Evolutionary conservation across 176 grass and related monocot genomes (phyloP).

Genomic region (Cymbopogon citratus): DNA sequence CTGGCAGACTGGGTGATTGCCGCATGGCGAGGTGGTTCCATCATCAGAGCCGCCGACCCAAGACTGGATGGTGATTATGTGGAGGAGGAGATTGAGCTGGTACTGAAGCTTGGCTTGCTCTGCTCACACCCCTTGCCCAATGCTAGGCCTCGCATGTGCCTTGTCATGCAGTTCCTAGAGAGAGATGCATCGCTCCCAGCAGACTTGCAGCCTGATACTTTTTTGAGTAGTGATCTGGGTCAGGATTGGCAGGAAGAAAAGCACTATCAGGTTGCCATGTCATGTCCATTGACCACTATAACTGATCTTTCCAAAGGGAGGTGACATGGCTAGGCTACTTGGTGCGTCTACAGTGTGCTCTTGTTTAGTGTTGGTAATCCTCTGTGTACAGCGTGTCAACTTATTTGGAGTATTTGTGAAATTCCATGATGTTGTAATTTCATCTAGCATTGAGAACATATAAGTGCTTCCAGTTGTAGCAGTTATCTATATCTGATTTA

Average conservation of each 20-base stretch:
- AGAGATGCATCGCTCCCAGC: not conserved
- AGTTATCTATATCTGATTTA: no score
- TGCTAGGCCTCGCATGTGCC: not conserved
- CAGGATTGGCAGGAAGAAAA: not conserved
- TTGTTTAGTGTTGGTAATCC: not conserved
- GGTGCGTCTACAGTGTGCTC: not conserved
- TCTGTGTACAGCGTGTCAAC: not conserved
- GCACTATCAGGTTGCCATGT: not conserved
- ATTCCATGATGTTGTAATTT: not conserved
- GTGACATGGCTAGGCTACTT: not conserved
- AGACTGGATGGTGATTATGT: not conserved
- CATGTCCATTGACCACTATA: not conserved
- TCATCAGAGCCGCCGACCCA: not conserved
- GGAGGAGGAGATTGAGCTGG: not conserved
- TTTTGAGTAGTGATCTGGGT: not conserved
- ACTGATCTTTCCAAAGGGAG: not conserved
- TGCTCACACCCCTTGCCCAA: not conserved
- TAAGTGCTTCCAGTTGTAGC: no score
- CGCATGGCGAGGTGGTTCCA: not conserved
- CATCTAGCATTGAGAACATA: not conserved
- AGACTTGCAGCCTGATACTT: not conserved
- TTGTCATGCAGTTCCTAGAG: conserved; percentile 2
- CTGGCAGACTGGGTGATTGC: not conserved
- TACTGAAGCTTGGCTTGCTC: conserved; percentile 16
- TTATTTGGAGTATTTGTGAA: no score